phyloP scores from a whole-genome alignment of 192 early-diverging fungal genomes.

The Allomyces arbusculus region DNA sequence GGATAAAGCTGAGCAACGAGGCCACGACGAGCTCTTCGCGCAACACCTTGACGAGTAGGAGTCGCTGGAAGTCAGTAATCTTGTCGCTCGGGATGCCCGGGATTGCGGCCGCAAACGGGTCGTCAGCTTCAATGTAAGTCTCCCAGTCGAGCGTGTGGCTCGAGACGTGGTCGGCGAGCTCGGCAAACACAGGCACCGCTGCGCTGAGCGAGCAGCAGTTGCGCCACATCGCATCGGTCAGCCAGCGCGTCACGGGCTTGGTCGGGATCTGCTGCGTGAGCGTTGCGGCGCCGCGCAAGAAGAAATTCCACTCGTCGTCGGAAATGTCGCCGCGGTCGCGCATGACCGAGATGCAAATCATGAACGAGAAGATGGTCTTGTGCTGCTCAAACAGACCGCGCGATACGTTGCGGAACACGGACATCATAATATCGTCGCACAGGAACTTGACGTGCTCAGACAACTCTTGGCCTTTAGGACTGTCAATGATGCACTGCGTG shows the following conservation, averaged over 20 bases:
- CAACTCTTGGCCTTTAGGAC: constrained; percentile 42
- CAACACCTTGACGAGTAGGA: constrained; percentile 19
- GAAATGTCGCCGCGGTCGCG: not conserved
- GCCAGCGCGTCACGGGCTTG: constrained; percentile 7
- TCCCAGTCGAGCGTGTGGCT: constrained; percentile 9
- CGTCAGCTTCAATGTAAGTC: constrained; percentile 13
- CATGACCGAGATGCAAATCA: constrained; percentile 51
- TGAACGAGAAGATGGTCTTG: constrained; percentile 63
- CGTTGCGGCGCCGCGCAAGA: constrained; percentile 24
- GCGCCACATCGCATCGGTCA: constrained; percentile 11
- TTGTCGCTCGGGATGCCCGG: constrained; percentile 9
- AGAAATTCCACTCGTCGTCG: constrained; percentile 29
- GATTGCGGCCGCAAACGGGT: constrained; percentile 1
- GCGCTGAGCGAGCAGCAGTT: constrained; percentile 6
- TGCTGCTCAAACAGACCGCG: constrained; percentile 73
- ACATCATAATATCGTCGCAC: constrained; percentile 58
- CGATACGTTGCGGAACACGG: constrained; percentile 61
- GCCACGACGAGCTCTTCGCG: constrained; percentile 74
- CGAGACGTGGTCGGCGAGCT: constrained; percentile 7
- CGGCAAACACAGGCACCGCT: not conserved
- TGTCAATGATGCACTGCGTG: constrained; percentile 44
- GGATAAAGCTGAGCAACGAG: constrained; percentile 52
- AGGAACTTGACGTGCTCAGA: constrained; percentile 50
- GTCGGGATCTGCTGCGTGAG: constrained; percentile 16
- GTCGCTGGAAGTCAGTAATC: constrained; percentile 5